Percentiles rank a stretch among this genome's conserved stretches.
Conservation (phyloP, 257 asterid genomes). For the Agastache rugosa region DNA sequence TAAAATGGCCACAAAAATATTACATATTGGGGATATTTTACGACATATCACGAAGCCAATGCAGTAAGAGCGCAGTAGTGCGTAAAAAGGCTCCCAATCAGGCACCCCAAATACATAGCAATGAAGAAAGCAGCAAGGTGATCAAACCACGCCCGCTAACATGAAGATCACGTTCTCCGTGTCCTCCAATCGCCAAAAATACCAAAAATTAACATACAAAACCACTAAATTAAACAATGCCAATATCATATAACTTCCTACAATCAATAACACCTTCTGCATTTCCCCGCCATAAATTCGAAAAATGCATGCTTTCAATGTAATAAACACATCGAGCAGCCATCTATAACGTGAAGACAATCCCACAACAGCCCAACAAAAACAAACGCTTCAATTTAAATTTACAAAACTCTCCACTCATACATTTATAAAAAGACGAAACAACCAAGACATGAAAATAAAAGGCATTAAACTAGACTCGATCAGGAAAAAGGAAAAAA, state of each 20-base stretch:
- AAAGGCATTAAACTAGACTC: background rate
- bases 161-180: background rate
- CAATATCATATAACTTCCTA: slow-evolving; percentile 1
- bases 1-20: background rate
- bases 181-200: slow-evolving; percentile 9
- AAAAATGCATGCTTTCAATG: slow-evolving; percentile 15
- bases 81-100: background rate
- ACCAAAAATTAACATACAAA: background rate
- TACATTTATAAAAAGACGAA: background rate
- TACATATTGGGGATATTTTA: background rate
- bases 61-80: background rate
- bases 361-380: background rate
- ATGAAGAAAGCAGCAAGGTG: slow-evolving; percentile 3
- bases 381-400: background rate
- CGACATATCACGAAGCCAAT: background rate
- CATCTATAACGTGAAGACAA: background rate
- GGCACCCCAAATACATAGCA: slow-evolving; percentile 6
- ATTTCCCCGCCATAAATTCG: slow-evolving; percentile 3
- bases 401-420: background rate
- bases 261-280: background rate
- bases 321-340: background rate
- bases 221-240: slow-evolving; percentile 6
- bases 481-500: background rate
- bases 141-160: background rate
- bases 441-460: background rate